Conservation (phyloP, 768 basidiomycete species). For the Termitomyces heimii region DNA sequence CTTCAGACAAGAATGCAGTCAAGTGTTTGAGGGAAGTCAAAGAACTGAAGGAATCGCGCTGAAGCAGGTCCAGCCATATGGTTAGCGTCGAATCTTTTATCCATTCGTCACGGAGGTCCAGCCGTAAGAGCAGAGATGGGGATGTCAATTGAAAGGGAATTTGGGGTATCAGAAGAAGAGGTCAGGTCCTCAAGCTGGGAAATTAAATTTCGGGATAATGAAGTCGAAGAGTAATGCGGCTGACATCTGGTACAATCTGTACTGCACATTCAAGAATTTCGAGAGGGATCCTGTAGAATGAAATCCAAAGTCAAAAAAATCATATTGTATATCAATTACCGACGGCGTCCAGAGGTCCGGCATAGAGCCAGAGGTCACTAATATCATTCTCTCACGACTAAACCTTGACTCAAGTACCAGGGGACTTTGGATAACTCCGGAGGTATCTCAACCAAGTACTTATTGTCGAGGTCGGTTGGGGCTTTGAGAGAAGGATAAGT, state of each 20-base stretch:
- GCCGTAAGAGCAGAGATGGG: neutral
- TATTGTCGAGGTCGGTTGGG: neutral
- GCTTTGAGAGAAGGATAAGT: neutral
- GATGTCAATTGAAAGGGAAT: neutral
- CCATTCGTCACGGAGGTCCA: no score
- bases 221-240: neutral
- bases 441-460: neutral
- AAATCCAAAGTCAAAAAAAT: neutral
- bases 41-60: no score
- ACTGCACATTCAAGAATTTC: neutral
- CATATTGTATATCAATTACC: neutral
- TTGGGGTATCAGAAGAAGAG: neutral
- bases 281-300: neutral
- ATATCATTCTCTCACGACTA: neutral
- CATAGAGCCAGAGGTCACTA: neutral
- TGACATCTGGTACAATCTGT: neutral
- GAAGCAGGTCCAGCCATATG: no score
- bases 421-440: neutral
- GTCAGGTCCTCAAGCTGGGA: neutral
- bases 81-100: no score
- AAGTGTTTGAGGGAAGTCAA: no score
- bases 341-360: neutral
- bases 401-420: neutral
- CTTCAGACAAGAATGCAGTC: no score
- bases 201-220: neutral